phyloP scores from a whole-genome alignment of 129 eudicot genomes.

The Ambrosia artemisiifolia region DNA sequence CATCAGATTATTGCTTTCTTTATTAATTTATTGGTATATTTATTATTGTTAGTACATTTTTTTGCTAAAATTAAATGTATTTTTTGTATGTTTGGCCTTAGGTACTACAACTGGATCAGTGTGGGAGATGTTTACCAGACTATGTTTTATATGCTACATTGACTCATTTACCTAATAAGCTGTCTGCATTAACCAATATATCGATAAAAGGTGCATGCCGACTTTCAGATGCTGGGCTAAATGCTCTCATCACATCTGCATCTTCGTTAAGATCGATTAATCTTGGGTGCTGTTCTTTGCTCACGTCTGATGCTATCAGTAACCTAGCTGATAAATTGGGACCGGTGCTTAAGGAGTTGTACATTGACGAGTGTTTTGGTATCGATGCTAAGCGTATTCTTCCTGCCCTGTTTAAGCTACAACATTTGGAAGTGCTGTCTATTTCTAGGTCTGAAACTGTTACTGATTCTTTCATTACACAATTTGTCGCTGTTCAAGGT shows the following conservation, averaged over 20 bases:
- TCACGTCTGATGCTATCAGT: conserved; percentile 59
- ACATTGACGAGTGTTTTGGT: conserved; percentile 68
- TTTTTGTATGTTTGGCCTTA: conserved; percentile 21
- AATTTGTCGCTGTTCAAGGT: conserved; percentile 51
- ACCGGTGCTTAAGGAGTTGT: conserved; percentile 60
- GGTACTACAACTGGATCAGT: conserved; percentile 89
- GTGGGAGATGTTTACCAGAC: conserved; percentile 87
- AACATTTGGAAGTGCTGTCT: conserved; percentile 69
- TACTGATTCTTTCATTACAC: conserved; percentile 54
- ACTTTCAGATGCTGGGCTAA: conserved; percentile 81
- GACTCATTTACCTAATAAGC: conserved; percentile 38
- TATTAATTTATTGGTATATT: neutral
- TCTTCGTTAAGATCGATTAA: conserved; percentile 69
- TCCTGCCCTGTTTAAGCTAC: conserved; percentile 57
- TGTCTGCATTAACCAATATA: conserved; percentile 61
- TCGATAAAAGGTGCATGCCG: conserved; percentile 92
- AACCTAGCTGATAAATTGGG: conserved; percentile 58
- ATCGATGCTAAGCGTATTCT: conserved; percentile 58
- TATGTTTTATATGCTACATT: conserved; percentile 46
- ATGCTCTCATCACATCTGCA: conserved; percentile 60
- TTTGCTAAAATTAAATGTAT: neutral
- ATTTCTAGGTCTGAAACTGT: conserved; percentile 58
- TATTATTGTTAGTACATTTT: neutral
- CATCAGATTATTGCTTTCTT: neutral
- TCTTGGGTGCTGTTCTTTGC: conserved; percentile 81